Conservation (phyloP, 2,329 filamentous ascomycete genomes). For the Chaetothyriales sp. region DNA sequence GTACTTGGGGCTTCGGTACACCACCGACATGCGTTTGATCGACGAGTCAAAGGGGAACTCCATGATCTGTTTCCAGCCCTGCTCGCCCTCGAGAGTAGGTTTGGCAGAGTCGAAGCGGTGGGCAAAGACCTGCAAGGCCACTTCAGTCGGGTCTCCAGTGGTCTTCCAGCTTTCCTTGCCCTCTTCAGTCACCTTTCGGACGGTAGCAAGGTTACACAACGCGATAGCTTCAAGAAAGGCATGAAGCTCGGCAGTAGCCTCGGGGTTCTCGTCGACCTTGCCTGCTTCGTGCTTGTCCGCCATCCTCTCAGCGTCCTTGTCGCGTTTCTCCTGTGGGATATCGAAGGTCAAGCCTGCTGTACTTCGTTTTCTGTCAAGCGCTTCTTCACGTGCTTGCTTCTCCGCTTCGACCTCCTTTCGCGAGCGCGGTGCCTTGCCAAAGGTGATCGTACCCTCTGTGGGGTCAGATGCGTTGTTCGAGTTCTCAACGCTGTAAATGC, state of each 20-base stretch:
- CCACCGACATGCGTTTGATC: conserved; percentile 52
- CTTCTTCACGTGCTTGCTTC: conserved; percentile 26
- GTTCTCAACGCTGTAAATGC: conserved; percentile 37
- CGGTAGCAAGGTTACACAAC: conserved; percentile 39
- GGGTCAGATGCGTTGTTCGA: conserved; percentile 42
- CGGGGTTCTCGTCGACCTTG: conserved; percentile 18
- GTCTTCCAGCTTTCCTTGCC: conserved; percentile 36
- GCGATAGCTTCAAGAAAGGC: conserved; percentile 40
- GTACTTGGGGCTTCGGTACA: conserved; percentile 30
- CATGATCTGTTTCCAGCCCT: conserved; percentile 38
- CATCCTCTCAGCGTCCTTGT: conserved; percentile 19
- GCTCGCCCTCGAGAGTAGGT: conserved; percentile 24
- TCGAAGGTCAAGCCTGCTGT: conserved; percentile 47
- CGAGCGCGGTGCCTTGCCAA: conserved; percentile 22
- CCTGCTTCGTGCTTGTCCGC: conserved; percentile 14
- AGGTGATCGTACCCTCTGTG: conserved; percentile 33
- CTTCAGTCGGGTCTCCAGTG: conserved; percentile 51
- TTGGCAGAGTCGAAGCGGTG: conserved; percentile 42
- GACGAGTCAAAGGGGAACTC: conserved; percentile 52
- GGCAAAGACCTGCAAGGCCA: conserved; percentile 51
- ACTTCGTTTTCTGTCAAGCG: conserved; percentile 44
- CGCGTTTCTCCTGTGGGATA: conserved; percentile 37
- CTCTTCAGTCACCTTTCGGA: conserved; percentile 30
- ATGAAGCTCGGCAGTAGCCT: conserved; percentile 33
- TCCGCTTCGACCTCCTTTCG: conserved; percentile 21